phyloP scores from a whole-genome alignment of 2,329 filamentous ascomycete genomes.

The Venturia pyrina region DNA sequence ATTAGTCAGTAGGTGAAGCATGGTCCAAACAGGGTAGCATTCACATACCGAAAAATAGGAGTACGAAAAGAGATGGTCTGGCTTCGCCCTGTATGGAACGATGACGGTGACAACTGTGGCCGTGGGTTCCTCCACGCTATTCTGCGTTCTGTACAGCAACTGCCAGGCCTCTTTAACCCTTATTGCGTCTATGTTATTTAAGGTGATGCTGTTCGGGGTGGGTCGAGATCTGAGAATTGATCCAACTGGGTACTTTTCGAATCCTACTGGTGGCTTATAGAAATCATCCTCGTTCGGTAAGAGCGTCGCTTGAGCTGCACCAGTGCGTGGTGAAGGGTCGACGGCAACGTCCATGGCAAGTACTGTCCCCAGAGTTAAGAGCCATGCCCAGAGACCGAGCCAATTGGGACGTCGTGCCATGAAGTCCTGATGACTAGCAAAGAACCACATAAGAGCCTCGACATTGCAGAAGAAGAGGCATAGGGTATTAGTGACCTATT shows the following conservation, averaged over 20 bases:
- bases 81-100: constrained; percentile 7
- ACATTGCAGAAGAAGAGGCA: neutral
- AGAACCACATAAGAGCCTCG: neutral
- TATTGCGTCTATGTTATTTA: constrained; percentile 10
- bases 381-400: neutral
- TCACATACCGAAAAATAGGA: constrained; percentile 8
- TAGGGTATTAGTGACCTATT: neutral
- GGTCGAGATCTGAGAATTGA: constrained; percentile 6
- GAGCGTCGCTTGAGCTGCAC: neutral
- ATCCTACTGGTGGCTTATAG: constrained; percentile 1
- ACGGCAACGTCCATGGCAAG: neutral
- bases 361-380: neutral
- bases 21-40: neutral
- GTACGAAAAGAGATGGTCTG: constrained; percentile 8
- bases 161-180: constrained; percentile 8
- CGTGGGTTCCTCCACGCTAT: constrained; percentile 11
- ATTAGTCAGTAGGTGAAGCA: neutral
- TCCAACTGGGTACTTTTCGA: neutral
- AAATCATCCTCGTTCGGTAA: constrained; percentile 4
- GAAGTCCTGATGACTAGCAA: neutral
- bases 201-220: constrained; percentile 3
- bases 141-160: constrained; percentile 11
- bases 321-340: neutral
- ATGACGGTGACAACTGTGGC: constrained; percentile 10
- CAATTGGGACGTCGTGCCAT: neutral